Conservation (phyloP, 1,284 basidiomycete species). For the Peniophora sp. region DNA sequence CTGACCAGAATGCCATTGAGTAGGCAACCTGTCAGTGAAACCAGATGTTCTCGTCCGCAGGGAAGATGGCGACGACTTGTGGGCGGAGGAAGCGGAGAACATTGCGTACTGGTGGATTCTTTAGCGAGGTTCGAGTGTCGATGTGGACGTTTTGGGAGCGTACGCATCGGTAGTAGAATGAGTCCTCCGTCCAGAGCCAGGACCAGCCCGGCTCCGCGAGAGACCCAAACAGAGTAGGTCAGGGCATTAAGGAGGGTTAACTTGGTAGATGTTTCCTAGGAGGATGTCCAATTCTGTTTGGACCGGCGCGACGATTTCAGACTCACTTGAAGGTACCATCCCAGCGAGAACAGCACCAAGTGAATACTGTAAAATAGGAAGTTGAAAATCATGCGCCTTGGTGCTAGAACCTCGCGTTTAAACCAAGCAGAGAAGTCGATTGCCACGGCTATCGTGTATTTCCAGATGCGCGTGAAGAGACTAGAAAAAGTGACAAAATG, state of each 20-base stretch:
- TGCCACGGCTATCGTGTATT: too few relatives aligned
- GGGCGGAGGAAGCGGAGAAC: constrained; percentile 75
- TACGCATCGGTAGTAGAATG: constrained; percentile 78
- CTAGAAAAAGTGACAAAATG: too few relatives aligned
- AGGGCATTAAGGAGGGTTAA: constrained; percentile 71
- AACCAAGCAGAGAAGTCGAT: too few relatives aligned
- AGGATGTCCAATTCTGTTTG: too few relatives aligned
- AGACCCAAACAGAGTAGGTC: constrained; percentile 76
- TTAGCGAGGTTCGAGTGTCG: background rate
- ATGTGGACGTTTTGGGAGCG: background rate
- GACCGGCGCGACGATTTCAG: too few relatives aligned
- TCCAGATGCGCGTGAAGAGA: too few relatives aligned
- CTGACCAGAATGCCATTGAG: constrained; percentile 80
- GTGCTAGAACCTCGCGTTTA: constrained; percentile 55
- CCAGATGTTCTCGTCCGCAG: constrained; percentile 88
- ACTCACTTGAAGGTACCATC: constrained; percentile 79
- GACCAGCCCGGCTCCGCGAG: constrained; percentile 80
- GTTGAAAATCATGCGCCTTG: constrained; percentile 48
- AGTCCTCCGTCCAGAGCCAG: constrained; percentile 78
- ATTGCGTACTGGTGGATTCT: constrained; percentile 50
- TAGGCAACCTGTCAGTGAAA: constrained; percentile 90
- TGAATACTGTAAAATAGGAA: constrained; percentile 72
- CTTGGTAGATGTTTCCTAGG: constrained; percentile 45
- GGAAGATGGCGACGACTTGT: constrained; percentile 68
- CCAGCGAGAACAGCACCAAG: constrained; percentile 62